Base-by-base conservation (phyloP, 2,329 filamentous ascomycete genomes). In the Colletotrichum sp. region DNA sequence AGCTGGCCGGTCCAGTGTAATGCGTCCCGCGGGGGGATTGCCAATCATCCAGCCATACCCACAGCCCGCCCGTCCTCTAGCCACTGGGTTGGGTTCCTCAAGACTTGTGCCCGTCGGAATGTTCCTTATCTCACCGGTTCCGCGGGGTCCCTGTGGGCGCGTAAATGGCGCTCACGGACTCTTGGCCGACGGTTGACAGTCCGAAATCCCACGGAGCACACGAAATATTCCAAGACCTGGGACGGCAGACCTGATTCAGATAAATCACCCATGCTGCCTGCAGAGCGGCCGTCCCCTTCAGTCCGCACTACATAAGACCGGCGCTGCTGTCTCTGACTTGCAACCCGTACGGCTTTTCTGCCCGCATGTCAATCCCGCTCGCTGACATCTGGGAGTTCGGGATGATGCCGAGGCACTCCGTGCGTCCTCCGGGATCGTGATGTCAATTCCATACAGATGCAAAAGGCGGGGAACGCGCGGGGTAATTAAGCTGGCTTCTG, bases 381-480 rank as follows among this genome's bases (percentile, higher is more conserved):
- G 55, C 24, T 30, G 55, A 26, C 36, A 4, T 43, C 43, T 55
- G 32, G 38, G 34, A 62, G 9, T 28, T 64, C 63, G 43, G 58
- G 43, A 64, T 69, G 69, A 75, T 73, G 56, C 64, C 73, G 73
- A 75, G 58, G 69, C 56, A 68, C 63, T 69, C 64, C 34, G 69
- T 52, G 21, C 26, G 4, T 28, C 26, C 69, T 58, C 34, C 43
- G 64, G 43, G 58, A 28, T 61, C 38, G 64, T 32, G 18, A 65
- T 75, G 16, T 75, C 34, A 69, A 56, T 58, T 34, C 48, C 16
- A 6, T 38, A 26, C 28, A 64, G 26, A 26, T 32, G 21, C 24
- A 16, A 64, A 69, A 73, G 73, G 73, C 70, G 73, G 73, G 73
- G 73, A 73, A 75, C 73, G 69, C 69, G 73, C 73, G 73, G 73